Conservation (phyloP, 2,329 filamentous ascomycete genomes). For the Clonostachys rhizophaga region DNA sequence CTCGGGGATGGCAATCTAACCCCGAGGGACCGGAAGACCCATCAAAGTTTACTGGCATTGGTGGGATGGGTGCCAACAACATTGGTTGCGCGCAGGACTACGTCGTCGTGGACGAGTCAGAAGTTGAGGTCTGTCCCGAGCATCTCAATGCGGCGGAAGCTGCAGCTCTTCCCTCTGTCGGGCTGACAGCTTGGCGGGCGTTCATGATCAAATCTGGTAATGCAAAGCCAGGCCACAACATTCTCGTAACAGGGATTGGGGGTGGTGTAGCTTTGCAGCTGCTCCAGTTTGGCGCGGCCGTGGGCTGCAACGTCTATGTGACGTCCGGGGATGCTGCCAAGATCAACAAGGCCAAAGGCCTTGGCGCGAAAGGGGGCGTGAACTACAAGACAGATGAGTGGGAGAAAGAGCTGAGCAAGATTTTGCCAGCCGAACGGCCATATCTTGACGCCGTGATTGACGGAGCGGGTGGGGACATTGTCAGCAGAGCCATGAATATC, state of each 20-base stretch:
- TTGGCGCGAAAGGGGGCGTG: constrained; percentile 81
- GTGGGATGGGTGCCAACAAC: constrained; percentile 56
- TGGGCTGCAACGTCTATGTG: constrained; percentile 74
- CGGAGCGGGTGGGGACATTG: constrained; percentile 82
- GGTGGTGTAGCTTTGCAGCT: constrained; percentile 85
- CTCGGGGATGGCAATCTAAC: constrained; percentile 69
- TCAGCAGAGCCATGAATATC: constrained; percentile 62
- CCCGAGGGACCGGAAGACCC: constrained; percentile 68
- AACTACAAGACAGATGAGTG: constrained; percentile 74
- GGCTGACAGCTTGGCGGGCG: constrained; percentile 84
- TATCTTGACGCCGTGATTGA: constrained; percentile 83
- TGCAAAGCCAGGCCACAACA: constrained; percentile 60
- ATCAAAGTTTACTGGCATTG: constrained; percentile 47
- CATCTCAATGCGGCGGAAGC: constrained; percentile 72
- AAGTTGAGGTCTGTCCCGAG: constrained; percentile 71
- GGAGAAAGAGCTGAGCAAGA: constrained; percentile 67
- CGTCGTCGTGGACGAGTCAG: constrained; percentile 61
- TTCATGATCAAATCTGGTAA: constrained; percentile 73
- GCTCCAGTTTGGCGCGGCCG: constrained; percentile 71
- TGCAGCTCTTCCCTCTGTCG: constrained; percentile 79
- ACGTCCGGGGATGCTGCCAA: constrained; percentile 72
- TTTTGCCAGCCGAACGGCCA: constrained; percentile 61
- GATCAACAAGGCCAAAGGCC: constrained; percentile 61
- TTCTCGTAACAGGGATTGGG: constrained; percentile 87
- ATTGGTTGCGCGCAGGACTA: constrained; percentile 73